Conservation (phyloP, 257 asterid genomes). For the Solanum gracilifrons region DNA sequence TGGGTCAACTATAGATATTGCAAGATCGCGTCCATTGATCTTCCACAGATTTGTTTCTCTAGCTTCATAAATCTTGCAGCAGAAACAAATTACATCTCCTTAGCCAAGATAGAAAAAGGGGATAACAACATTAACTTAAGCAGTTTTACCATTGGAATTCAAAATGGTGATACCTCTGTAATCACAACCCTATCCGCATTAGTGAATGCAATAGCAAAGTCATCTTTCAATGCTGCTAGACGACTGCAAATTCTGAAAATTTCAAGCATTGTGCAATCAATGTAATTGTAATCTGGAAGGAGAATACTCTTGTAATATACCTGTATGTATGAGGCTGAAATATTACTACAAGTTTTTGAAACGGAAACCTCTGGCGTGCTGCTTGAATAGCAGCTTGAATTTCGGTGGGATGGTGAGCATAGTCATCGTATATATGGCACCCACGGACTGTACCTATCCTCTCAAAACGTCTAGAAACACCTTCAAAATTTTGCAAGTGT, state of each 20-base stretch:
- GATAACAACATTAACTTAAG: background rate
- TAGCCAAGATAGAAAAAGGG: background rate
- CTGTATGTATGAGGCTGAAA: slow-evolving; percentile 38
- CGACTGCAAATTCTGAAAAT: slow-evolving; percentile 14
- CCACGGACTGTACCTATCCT: slow-evolving; percentile 13
- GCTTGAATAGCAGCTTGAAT: slow-evolving; percentile 25
- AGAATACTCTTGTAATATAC: background rate
- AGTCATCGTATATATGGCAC: slow-evolving; percentile 26
- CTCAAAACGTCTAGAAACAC: slow-evolving; percentile 30
- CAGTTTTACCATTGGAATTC: background rate
- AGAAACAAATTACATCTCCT: background rate
- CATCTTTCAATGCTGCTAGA: slow-evolving; percentile 24
- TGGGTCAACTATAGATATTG: slow-evolving; percentile 15
- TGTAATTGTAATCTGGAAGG: background rate
- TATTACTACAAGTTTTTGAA: slow-evolving; percentile 19
- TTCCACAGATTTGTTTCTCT: slow-evolving; percentile 20
- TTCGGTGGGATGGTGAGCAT: slow-evolving; percentile 34
- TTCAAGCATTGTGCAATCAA: background rate
- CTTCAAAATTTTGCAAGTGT: slow-evolving; percentile 16
- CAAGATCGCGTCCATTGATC: slow-evolving; percentile 20
- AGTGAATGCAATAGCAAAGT: slow-evolving; percentile 21
- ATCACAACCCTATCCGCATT: slow-evolving; percentile 22
- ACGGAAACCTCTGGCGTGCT: slow-evolving; percentile 22
- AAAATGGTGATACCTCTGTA: slow-evolving; percentile 21
- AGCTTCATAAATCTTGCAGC: slow-evolving; percentile 20